Base-by-base conservation (phyloP, 2,329 filamentous ascomycete genomes). In the Chlorencoelia australis region DNA sequence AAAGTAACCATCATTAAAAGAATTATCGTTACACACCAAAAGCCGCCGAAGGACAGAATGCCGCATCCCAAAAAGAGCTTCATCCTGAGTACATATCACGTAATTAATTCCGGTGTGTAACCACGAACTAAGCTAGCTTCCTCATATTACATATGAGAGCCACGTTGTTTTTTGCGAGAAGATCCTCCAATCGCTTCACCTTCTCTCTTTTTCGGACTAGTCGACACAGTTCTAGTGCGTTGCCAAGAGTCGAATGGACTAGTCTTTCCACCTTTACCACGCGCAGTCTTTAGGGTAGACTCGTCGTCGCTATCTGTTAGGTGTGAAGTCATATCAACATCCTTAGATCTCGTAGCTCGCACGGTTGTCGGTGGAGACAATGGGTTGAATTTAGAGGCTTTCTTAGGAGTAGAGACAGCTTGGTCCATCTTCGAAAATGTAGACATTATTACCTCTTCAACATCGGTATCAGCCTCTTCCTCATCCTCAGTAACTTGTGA, bases 241-340 rank as follows among this genome's bases (percentile, higher is more conserved):
- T 66, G 71, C 79, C 79, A 86, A 25, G 66, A 66, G 48, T 82
- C 76, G 49, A 85, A 85, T 2, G 74, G 75, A 48, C 48, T 53
- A 26, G 39, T 31, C 15, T 42, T 44, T 20, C 32, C 36, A 27
- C 35, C 34, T 35, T 33, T 39, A 37, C 22, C 34, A 18, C 16
- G 35, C 21, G 42, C 33, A 21, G 36, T 51, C 41, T 48, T 41
- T 41, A 62, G 52, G 29, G 51, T 50, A 18, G 30, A 41, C 18
- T 36, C 47, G 17, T 48, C 44, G 31, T 46, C 46, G 18, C 41
- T 51, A 18, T 20, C 33, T 7, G 41, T 30, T n/a, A 69, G 64
- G 7, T 64, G 64, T 8, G 19, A 54, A 47, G 18, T 33, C 17
- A 49, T 35, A 25, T 53, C 47, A n/a, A 51, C 18, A 37, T 69